Conservation (phyloP, 2,329 filamentous ascomycete genomes). For the Hypoxylon sp. region DNA sequence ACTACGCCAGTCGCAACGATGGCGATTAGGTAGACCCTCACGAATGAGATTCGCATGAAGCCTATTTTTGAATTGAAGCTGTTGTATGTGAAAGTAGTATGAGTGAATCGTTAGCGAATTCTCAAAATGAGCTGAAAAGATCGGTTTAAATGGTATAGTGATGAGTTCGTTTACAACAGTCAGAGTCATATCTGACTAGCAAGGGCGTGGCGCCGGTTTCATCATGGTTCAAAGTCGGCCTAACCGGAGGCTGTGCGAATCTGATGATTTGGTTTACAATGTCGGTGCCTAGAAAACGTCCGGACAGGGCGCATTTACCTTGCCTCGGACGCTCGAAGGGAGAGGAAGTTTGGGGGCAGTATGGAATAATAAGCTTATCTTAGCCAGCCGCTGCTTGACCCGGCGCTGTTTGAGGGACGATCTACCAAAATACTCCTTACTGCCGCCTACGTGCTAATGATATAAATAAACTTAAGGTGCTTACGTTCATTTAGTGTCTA, state of each 20-base stretch:
- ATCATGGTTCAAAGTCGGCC: not conserved
- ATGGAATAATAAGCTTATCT: not conserved
- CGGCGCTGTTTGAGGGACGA: not conserved
- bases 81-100: slow-evolving; percentile 2
- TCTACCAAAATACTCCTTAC: not conserved
- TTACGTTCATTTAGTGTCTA: not conserved
- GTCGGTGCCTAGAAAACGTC: not conserved
- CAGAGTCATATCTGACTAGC: not conserved
- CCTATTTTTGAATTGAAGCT: slow-evolving; percentile 9
- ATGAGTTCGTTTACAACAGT: not conserved
- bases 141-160: not conserved
- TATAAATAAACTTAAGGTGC: slow-evolving; percentile 9
- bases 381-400: not conserved
- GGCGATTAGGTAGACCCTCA: slow-evolving; percentile 35
- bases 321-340: not conserved
- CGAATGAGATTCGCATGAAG: slow-evolving; percentile 33
- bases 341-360: not conserved
- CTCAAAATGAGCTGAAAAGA: not conserved
- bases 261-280: not conserved
- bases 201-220: not conserved
- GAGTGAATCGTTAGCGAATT: not conserved
- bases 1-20: slow-evolving; percentile 34
- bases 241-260: slow-evolving; percentile 6
- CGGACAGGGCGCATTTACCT: too few relatives aligned
- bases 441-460: not conserved